Conservation (phyloP, 2,329 filamentous ascomycete genomes). For the Acarospora socialis region DNA sequence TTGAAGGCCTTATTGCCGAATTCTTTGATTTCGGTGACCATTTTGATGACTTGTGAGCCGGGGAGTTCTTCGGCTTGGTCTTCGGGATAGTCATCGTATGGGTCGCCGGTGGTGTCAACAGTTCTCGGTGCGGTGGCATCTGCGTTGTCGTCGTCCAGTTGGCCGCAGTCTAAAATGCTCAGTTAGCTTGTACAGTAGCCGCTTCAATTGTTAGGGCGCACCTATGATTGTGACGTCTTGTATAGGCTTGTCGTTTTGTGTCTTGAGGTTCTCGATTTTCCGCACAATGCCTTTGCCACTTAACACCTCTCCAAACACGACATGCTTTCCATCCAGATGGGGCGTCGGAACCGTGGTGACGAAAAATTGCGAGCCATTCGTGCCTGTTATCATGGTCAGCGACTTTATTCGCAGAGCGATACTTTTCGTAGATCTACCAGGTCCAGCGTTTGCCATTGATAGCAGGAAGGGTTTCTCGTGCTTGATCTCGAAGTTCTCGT, state of each 20-base stretch:
- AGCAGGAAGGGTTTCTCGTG: slow-evolving; percentile 88
- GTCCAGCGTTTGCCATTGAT: slow-evolving; percentile 95
- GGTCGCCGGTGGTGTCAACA: slow-evolving; percentile 71
- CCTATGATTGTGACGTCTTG: slow-evolving; percentile 56
- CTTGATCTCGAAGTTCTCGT: slow-evolving; percentile 88
- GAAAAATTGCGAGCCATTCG: slow-evolving; percentile 98
- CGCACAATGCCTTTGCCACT: slow-evolving; percentile 84
- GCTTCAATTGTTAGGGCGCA: slow-evolving; percentile 15
- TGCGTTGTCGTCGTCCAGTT: slow-evolving; percentile 61
- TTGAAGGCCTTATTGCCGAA: slow-evolving; percentile 93
- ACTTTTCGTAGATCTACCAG: slow-evolving; percentile 41
- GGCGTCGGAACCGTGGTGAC: slow-evolving; percentile 90
- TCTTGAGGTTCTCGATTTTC: slow-evolving; percentile 73
- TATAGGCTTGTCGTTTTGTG: slow-evolving; percentile 63
- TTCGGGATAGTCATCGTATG: slow-evolving; percentile 91
- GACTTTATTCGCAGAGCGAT: neutral
- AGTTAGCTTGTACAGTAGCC: neutral
- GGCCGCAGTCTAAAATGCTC: slow-evolving; percentile 55
- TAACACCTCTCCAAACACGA: slow-evolving; percentile 83
- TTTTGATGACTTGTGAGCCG: slow-evolving; percentile 56
- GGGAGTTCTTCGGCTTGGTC: slow-evolving; percentile 55
- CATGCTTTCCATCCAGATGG: slow-evolving; percentile 91
- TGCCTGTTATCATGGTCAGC: slow-evolving; percentile 43
- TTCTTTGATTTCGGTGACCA: slow-evolving; percentile 74
- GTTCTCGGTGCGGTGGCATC: slow-evolving; percentile 51